Percentiles rank a stretch among this genome's conserved stretches.
phyloP scores from a whole-genome alignment of 192 early-diverging fungal genomes.

The Coemansia sp. region DNA sequence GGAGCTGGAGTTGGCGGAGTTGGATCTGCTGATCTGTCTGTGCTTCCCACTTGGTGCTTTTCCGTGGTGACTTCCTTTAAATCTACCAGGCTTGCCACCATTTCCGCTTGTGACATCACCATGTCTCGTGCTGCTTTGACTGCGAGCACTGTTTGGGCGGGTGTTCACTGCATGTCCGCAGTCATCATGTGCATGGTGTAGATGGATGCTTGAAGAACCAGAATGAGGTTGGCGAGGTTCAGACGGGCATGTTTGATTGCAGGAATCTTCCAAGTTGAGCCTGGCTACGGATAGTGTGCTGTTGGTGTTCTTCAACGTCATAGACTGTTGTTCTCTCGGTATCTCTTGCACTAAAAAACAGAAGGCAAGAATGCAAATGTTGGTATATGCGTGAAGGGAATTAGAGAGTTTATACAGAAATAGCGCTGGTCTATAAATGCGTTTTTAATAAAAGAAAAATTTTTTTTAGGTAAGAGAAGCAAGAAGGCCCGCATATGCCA shows the following conservation, averaged over 20 bases:
- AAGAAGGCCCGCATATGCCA: too few species aligned
- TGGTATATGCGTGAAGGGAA: too few species aligned
- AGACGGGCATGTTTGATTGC: slow-evolving; percentile 1
- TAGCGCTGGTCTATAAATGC: too few species aligned
- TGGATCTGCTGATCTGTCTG: background rate
- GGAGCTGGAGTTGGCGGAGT: background rate
- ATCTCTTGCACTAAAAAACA: background rate
- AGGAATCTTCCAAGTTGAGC: slow-evolving; percentile 6
- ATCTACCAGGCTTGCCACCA: slow-evolving; percentile 1
- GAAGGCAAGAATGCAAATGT: too few species aligned
- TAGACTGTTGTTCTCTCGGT: slow-evolving; percentile 12
- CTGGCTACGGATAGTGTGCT: slow-evolving; percentile 10
- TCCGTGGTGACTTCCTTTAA: background rate
- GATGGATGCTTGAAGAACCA: background rate
- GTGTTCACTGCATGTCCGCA: background rate
- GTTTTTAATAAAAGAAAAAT: background rate
- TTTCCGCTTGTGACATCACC: background rate
- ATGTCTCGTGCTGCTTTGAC: background rate
- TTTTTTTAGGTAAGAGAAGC: background rate
- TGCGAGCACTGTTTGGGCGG: slow-evolving; percentile 9
- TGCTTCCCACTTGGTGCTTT: slow-evolving; percentile 1
- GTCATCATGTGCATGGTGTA: background rate
- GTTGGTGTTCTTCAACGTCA: slow-evolving; percentile 16
- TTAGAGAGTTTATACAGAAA: too few species aligned
- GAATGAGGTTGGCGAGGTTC: background rate